phyloP scores from a whole-genome alignment of 495 filamentous ascomycete genomes.

The Pseudoneurospora amorphoporcata region DNA sequence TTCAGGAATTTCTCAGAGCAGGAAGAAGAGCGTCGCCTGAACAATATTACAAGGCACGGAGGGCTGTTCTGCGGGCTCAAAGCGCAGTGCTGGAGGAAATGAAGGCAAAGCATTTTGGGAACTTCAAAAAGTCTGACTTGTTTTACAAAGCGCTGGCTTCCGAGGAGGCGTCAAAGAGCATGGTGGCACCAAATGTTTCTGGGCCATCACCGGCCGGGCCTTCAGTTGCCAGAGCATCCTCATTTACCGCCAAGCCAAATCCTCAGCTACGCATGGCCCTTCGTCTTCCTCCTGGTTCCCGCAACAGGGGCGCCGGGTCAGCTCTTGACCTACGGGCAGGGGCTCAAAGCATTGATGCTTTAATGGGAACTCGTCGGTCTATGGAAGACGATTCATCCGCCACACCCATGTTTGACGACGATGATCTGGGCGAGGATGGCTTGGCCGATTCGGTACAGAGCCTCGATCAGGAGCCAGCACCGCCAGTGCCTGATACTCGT shows the following conservation, averaged over 20 bases:
- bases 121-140: slow-evolving; percentile 83
- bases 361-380: neutral
- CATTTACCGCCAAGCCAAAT: slow-evolving; percentile 30
- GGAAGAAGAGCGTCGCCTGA: slow-evolving; percentile 61
- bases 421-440: slow-evolving; percentile 41
- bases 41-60: slow-evolving; percentile 76
- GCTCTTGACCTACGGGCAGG: slow-evolving; percentile 29
- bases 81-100: slow-evolving; percentile 74
- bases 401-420: slow-evolving; percentile 43
- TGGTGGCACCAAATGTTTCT: slow-evolving; percentile 1
- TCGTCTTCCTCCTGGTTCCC: slow-evolving; percentile 15
- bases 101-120: slow-evolving; percentile 64
- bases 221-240: slow-evolving; percentile 20
- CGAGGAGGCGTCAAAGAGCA: slow-evolving; percentile 57
- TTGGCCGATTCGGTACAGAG: slow-evolving; percentile 43
- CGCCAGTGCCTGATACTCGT: slow-evolving; percentile 37
- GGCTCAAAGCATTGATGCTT: neutral
- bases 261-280: slow-evolving; percentile 30
- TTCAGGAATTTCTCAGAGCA: slow-evolving; percentile 68
- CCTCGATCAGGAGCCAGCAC: slow-evolving; percentile 36
- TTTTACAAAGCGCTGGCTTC: slow-evolving; percentile 93
- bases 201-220: slow-evolving; percentile 7
- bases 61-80: slow-evolving; percentile 73
- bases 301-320: slow-evolving; percentile 32
- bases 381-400: slow-evolving; percentile 22